These are phyloP conservation scores for Pisolithus albus DNA, from an alignment of 768 basidiomycete genomes.

Conservation along the genomic window DNA sequence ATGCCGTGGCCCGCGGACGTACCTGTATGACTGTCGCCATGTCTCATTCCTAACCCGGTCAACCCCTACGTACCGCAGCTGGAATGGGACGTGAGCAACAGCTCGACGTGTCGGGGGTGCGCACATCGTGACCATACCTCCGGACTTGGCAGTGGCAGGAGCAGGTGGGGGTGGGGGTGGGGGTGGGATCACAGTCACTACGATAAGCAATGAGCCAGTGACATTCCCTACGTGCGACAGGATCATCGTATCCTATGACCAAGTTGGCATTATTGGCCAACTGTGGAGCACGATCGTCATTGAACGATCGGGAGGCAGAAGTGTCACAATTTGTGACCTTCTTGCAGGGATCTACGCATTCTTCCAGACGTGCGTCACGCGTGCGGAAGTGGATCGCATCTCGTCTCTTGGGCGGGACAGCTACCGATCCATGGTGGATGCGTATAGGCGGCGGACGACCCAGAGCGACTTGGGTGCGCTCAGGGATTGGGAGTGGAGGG, in stretches of 20 bases:
- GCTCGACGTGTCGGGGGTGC: constrained; percentile 26
- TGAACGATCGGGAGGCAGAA: too few relatives aligned
- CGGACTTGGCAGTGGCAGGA: constrained; percentile 5
- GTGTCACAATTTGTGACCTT: too few relatives aligned
- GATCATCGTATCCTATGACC: constrained; percentile 21
- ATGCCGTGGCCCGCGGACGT: constrained; percentile 14
- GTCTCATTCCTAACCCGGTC: constrained; percentile 27
- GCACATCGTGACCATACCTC: constrained; percentile 16
- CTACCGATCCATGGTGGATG: too few relatives aligned
- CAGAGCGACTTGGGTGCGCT: background rate
- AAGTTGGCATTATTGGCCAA: constrained; percentile 1
- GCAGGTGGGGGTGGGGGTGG: too few relatives aligned
- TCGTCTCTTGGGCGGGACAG: background rate
- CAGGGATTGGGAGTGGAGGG: constrained; percentile 28
- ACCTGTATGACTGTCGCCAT: constrained; percentile 21
- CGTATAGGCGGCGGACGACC: too few relatives aligned
- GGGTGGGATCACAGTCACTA: background rate
- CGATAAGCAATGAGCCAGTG: constrained; percentile 9
- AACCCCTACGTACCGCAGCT: constrained; percentile 24
- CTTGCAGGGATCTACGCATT: too few relatives aligned
- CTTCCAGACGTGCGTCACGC: constrained; percentile 21
- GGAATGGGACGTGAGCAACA: constrained; percentile 30
- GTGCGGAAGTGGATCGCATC: constrained; percentile 21
- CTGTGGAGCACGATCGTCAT: too few relatives aligned
- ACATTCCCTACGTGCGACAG: constrained; percentile 16